Conservation (phyloP, 1,284 basidiomycete genomes). For the Irpex sp. region DNA sequence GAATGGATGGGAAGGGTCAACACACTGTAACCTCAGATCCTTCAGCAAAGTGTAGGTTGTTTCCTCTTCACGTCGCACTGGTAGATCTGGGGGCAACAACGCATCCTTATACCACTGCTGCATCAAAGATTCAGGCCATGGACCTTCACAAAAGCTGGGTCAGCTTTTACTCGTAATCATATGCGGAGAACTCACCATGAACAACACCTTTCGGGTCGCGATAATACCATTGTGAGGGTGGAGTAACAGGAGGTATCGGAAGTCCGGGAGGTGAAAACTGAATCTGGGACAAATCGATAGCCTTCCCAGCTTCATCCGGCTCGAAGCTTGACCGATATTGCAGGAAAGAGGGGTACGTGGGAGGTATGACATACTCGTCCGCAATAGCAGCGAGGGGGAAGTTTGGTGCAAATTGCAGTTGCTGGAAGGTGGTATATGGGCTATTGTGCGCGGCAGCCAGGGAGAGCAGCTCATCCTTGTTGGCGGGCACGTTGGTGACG, state of each 20-base stretch:
- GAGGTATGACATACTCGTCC: slow-evolving; percentile 85
- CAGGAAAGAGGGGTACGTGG: slow-evolving; percentile 77
- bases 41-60: slow-evolving; percentile 61
- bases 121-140: slow-evolving; percentile 83
- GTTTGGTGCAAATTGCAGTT: slow-evolving; percentile 75
- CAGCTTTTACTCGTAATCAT: neutral
- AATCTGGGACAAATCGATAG: slow-evolving; percentile 50
- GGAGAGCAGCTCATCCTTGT: slow-evolving; percentile 63
- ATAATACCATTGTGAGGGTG: slow-evolving; percentile 75
- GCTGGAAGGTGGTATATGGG: slow-evolving; percentile 86
- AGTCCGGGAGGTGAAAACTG: slow-evolving; percentile 77
- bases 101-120: slow-evolving; percentile 83
- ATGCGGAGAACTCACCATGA: slow-evolving; percentile 52
- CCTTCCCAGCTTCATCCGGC: slow-evolving; percentile 42
- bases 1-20: slow-evolving; percentile 78
- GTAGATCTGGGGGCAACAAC: slow-evolving; percentile 72
- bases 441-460: slow-evolving; percentile 68
- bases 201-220: slow-evolving; percentile 73
- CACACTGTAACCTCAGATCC: slow-evolving; percentile 68
- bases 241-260: slow-evolving; percentile 60
- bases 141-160: slow-evolving; percentile 42
- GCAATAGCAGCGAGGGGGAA: slow-evolving; percentile 84
- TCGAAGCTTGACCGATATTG: slow-evolving; percentile 64
- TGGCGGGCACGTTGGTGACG: slow-evolving; percentile 18
- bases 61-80: slow-evolving; percentile 73